Evolutionary conservation across 108 stramenopile species (phyloP), one percentile per base, ranked within the genome.

Genomic region (Discostella stelligeroides): DNA sequence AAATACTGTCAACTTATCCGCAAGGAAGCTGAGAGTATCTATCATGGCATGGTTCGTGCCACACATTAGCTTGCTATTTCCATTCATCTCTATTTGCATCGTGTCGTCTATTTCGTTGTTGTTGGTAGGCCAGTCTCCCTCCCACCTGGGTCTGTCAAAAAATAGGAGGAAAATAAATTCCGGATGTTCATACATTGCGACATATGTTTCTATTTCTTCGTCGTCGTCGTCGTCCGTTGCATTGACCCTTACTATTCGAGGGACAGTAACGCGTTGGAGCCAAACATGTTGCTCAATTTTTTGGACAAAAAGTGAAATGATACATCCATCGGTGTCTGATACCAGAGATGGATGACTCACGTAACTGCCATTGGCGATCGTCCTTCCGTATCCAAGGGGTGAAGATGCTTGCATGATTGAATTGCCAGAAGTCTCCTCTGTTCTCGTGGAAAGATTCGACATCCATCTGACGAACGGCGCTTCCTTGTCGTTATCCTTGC

Each of bases 261-360:
- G 73, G 4, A 87, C 60, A 45, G 71, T 37, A 17, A 92, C 62
- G 15, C 60, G 72, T 21, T 85, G 85, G 27, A 84, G 69, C 91
- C 91, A 92, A 30, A 83, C 81, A 7, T 73, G 72, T 75, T 69
- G 43, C 75, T 81, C 40, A n/a, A 40, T 58, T 17, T 15, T 58
- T 1, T 71, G 55, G 81, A 76, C 86, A 80, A 75, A 69, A 66
- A 86, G 42, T 24, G 68, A 66, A 42, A 64, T 46, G 7, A 37
- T 30, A 13, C 42, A 40, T 28, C 63, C 56, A 10, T 70, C 39
- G 1, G 40, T n/a, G 60, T 75, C 29, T 45, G 43, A 23, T 38
- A 47, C 29, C 2, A 41, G 54, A 8, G 49, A 51, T 40, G 67
- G 67, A 51, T 58, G 20, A 18, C 14, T 28, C 49, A 68, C n/a